Evolutionary conservation across 495 filamentous ascomycete genomes (phyloP).

Genomic region (Penicillium maclennaniae): DNA sequence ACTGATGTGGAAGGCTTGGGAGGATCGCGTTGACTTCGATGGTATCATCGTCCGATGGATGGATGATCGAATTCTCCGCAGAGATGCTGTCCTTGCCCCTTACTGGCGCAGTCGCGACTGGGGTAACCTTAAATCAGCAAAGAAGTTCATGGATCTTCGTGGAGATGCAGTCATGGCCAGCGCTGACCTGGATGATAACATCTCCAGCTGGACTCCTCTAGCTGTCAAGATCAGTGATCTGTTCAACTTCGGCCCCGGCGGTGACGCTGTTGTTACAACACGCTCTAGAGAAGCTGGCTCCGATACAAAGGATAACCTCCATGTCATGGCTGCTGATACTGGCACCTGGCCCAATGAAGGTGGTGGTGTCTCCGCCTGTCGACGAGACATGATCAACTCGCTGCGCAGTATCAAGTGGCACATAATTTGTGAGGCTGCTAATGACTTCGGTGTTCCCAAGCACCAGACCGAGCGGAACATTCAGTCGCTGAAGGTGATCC

Average conservation of each 20-base stretch:
- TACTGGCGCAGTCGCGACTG: constrained; percentile 58
- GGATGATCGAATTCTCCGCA: constrained; percentile 57
- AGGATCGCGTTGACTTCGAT: constrained; percentile 54
- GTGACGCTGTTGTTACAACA: constrained; percentile 47
- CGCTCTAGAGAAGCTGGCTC: constrained; percentile 40
- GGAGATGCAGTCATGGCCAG: constrained; percentile 59
- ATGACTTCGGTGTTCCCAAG: constrained; percentile 62
- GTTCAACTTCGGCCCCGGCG: constrained; percentile 62
- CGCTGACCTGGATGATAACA: constrained; percentile 57
- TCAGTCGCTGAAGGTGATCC: constrained; percentile 61
- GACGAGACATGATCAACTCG: constrained; percentile 64
- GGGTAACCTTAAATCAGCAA: constrained; percentile 50
- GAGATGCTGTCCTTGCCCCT: constrained; percentile 48
- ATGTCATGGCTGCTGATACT: constrained; percentile 61
- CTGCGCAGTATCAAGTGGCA: constrained; percentile 61
- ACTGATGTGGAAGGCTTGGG: constrained; percentile 63
- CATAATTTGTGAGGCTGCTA: constrained; percentile 62
- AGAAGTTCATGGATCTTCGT: constrained; percentile 51
- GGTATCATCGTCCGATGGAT: constrained; percentile 61
- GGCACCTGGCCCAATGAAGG: constrained; percentile 66
- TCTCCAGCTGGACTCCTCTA: constrained; percentile 55
- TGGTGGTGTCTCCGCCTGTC: constrained; percentile 64
- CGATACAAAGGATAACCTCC: constrained; percentile 53
- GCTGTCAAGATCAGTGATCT: constrained; percentile 61
- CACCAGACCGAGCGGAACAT: constrained; percentile 65